Conservation (phyloP, 192 early-diverging fungal genomes). For the Coemansia sp. region DNA sequence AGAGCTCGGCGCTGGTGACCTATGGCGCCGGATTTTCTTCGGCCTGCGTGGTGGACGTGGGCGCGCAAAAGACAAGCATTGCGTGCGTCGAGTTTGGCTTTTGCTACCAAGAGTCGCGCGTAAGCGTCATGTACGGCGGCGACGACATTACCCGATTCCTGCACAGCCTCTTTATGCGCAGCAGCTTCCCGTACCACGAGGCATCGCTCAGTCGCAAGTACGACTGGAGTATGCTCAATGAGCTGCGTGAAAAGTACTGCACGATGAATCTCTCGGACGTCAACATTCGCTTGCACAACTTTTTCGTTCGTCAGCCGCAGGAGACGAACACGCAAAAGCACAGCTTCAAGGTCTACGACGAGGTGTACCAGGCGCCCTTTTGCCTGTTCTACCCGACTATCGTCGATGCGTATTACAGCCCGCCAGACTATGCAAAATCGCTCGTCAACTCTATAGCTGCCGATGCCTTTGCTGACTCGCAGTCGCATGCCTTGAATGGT, state of each 20-base stretch:
- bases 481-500: neutral
- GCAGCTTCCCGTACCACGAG: constrained; percentile 76
- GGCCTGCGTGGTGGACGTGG: constrained; percentile 90
- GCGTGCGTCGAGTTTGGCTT: constrained; percentile 87
- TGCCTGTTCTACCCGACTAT: constrained; percentile 62
- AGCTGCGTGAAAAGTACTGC: constrained; percentile 83
- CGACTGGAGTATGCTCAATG: constrained; percentile 79
- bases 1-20: constrained; percentile 81
- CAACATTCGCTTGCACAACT: constrained; percentile 80
- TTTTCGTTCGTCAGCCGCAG: constrained; percentile 79
- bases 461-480: neutral
- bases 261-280: constrained; percentile 84
- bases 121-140: constrained; percentile 75
- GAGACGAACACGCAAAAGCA: constrained; percentile 67
- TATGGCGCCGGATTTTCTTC: constrained; percentile 87
- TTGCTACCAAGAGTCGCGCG: constrained; percentile 70
- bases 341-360: constrained; percentile 87
- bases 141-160: constrained; percentile 87
- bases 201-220: constrained; percentile 63
- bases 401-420: constrained; percentile 35
- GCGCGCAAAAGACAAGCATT: constrained; percentile 86
- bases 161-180: constrained; percentile 63
- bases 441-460: constrained; percentile 15
- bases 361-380: constrained; percentile 80
- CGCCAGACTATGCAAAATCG: constrained; percentile 40